A percentile compares a stretch with the other conserved stretches of the same genome.
phyloP scores from a whole-genome alignment of 2,329 filamentous ascomycete genomes.

The Dichotomopilus funicola region DNA sequence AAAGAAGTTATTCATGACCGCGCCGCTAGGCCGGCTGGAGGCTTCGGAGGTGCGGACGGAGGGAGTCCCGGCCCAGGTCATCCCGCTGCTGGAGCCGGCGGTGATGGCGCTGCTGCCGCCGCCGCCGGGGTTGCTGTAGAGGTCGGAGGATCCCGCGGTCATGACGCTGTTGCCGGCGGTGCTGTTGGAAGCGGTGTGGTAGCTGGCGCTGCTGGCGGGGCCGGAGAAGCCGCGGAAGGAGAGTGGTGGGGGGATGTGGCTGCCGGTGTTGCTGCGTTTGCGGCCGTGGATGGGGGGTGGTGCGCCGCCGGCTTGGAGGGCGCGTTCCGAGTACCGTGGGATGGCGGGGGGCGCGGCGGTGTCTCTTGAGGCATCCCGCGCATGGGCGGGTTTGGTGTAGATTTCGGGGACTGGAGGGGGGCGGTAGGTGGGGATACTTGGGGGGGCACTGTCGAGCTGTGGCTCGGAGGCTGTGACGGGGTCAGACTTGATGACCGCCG shows the following conservation, averaged over 20 bases:
- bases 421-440: conserved; percentile 43
- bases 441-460: conserved; percentile 39
- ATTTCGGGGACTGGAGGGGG: conserved; percentile 36
- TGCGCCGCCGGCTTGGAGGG: conserved; percentile 26
- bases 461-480: conserved; percentile 21
- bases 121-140: conserved; percentile 25
- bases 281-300: conserved; percentile 57
- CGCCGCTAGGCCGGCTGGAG: conserved; percentile 39
- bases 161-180: conserved; percentile 47
- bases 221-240: conserved; percentile 75
- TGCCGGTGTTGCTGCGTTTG: conserved; percentile 84
- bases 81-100: conserved; percentile 8
- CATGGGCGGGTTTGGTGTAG: conserved; percentile 32
- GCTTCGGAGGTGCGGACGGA: conserved; percentile 51
- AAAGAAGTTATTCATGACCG: conserved; percentile 58
- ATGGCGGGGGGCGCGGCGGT: conserved; percentile 67
- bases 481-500: conserved; percentile 22
- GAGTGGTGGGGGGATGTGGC: conserved; percentile 61
- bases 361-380: conserved; percentile 47
- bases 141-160: conserved; percentile 30
- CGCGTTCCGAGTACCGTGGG: conserved; percentile 58
- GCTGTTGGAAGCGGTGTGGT: conserved; percentile 46
- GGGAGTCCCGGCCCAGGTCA: conserved; percentile 27
- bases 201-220: conserved; percentile 37
- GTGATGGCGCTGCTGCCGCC: conserved; percentile 14